Evolutionary conservation across 1,139 yeast genomes (phyloP).

Genomic region (Hemisphaericaspora subhashii): DNA sequence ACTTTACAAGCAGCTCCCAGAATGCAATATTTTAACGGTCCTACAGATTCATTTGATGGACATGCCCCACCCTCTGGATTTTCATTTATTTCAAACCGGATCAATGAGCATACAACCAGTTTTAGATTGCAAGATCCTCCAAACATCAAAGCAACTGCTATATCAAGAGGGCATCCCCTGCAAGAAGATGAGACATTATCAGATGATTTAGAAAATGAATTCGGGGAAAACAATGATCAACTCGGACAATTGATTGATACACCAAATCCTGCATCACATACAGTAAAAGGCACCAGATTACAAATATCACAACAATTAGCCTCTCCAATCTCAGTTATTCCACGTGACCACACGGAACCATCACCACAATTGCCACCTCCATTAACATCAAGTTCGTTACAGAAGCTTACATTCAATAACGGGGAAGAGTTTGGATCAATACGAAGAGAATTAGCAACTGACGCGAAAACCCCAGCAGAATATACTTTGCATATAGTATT

Average conservation of each 20-base stretch:
- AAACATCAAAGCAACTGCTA: neutral
- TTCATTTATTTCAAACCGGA: slow-evolving; percentile 10
- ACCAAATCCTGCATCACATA: slow-evolving; percentile 4
- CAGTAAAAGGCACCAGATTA: slow-evolving; percentile 7
- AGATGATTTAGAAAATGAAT: neutral
- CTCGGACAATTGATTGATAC: slow-evolving; percentile 9
- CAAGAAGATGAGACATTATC: slow-evolving; percentile 1
- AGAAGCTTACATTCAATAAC: slow-evolving; percentile 27
- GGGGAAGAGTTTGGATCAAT: slow-evolving; percentile 36
- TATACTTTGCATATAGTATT: slow-evolving; percentile 92
- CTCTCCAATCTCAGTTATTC: slow-evolving; percentile 24
- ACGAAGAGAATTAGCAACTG: slow-evolving; percentile 56
- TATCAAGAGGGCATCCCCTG: neutral
- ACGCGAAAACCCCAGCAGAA: slow-evolving; percentile 81
- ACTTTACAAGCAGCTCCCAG: neutral
- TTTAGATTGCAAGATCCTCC: slow-evolving; percentile 30
- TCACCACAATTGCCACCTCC: slow-evolving; percentile 41
- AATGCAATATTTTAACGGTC: neutral
- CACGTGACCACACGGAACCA: slow-evolving; percentile 23
- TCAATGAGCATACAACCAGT: slow-evolving; percentile 12
- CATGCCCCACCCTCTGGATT: slow-evolving; percentile 8
- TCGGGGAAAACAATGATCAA: slow-evolving; percentile 9
- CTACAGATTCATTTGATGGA: neutral
- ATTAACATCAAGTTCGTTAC: slow-evolving; percentile 21
- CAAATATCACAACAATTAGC: slow-evolving; percentile 16